Percentiles rank a stretch among this genome's conserved stretches.
phyloP scores from a whole-genome alignment of 352 stramenopile genomes.

The Phytophthora idaei region DNA sequence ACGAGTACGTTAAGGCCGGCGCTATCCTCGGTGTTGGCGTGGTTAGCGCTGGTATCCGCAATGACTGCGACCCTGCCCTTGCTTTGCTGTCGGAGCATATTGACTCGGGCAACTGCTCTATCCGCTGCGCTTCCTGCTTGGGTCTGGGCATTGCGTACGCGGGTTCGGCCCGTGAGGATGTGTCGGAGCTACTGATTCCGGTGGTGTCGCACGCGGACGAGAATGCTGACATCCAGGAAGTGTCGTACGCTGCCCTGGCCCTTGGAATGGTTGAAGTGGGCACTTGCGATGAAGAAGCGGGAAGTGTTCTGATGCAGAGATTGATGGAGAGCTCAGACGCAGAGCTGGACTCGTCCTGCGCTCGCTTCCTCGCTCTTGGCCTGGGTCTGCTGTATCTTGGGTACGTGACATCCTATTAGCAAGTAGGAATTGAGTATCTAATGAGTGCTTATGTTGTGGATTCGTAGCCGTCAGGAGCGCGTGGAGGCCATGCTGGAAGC shows the following conservation, averaged over 20 bases:
- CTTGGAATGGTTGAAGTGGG: constrained; percentile 99
- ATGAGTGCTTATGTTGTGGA: constrained; percentile 64
- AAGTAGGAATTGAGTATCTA: constrained; percentile 80
- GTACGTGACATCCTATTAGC: constrained; percentile 47
- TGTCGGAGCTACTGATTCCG: constrained; percentile 96
- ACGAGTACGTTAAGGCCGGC: constrained; percentile 98
- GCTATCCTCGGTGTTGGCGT: constrained; percentile 98
- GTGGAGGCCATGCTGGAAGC: constrained; percentile 99
- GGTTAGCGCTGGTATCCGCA: constrained; percentile 92
- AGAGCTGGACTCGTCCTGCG: constrained; percentile 96
- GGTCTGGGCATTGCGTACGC: constrained; percentile 99
- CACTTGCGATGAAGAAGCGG: constrained; percentile 97
- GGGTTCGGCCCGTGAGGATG: constrained; percentile 95
- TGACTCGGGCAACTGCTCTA: constrained; percentile 93
- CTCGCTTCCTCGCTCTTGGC: constrained; percentile 96
- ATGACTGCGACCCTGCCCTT: constrained; percentile 97
- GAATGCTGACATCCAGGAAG: constrained; percentile 93
- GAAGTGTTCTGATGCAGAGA: constrained; percentile 95
- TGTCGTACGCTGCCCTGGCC: constrained; percentile 93
- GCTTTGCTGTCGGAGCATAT: constrained; percentile 98
- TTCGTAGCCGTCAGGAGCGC: constrained; percentile 87
- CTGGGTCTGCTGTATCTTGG: constrained; percentile 98
- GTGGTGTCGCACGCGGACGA: constrained; percentile 92
- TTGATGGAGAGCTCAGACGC: constrained; percentile 98
- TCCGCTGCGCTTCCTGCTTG: constrained; percentile 95